These are phyloP conservation scores for Codiaeum variegatum DNA, from an alignment of 441 rosid species.

Conservation along the genomic window DNA sequence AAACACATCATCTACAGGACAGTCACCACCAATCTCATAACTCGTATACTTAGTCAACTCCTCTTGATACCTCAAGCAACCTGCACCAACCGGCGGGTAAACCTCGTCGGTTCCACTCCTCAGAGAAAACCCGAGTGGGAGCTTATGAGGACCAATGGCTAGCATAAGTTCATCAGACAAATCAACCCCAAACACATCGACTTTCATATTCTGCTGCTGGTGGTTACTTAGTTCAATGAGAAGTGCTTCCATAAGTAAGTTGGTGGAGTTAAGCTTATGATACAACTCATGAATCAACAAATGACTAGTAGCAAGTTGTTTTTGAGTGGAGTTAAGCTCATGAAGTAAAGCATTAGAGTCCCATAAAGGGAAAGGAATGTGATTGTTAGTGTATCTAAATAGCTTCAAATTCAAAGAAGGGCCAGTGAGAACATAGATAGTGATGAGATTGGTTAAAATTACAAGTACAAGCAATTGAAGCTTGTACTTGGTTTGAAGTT, in stretches of 20 bases:
- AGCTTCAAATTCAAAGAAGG: constrained; percentile 23
- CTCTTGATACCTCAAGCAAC: constrained; percentile 41
- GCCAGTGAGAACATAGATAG: constrained; percentile 31
- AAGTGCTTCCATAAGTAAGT: constrained; percentile 32
- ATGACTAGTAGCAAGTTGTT: constrained; percentile 31
- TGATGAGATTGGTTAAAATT: constrained; percentile 42
- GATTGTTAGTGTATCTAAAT: neutral
- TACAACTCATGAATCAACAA: constrained; percentile 29
- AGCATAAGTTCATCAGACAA: constrained; percentile 33
- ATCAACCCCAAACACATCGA: neutral
- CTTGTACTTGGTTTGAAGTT: constrained; percentile 27
- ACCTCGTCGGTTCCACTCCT: constrained; percentile 35
- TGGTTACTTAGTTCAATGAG: constrained; percentile 24
- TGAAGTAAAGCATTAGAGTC: constrained; percentile 14
- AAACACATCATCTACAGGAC: constrained; percentile 46
- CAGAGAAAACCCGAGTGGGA: constrained; percentile 40
- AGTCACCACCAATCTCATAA: constrained; percentile 40
- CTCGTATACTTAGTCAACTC: constrained; percentile 41
- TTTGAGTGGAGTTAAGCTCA: constrained; percentile 33
- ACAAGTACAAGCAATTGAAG: constrained; percentile 33
- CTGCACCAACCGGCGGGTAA: constrained; percentile 35
- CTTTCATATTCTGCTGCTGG: neutral
- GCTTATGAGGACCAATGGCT: constrained; percentile 37
- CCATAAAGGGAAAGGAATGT: constrained; percentile 1
- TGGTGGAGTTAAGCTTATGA: constrained; percentile 39